phyloP scores from a whole-genome alignment of 2,329 filamentous ascomycete genomes.

The Xylariaceae sp. region DNA sequence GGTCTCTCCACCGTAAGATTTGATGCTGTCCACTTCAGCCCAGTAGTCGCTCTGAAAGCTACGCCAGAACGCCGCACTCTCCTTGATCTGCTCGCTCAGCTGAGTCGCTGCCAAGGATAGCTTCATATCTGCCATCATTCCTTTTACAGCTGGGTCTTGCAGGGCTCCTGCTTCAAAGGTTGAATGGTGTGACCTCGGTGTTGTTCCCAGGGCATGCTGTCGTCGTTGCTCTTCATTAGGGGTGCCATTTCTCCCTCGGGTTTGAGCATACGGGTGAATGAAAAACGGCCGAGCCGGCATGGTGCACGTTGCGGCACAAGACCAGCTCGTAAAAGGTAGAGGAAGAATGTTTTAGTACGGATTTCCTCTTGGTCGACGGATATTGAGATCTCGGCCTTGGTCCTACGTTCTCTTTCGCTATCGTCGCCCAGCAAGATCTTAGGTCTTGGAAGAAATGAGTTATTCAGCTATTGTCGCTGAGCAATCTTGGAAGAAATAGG shows the following conservation, averaged over 20 bases:
- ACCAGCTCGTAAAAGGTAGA: background rate
- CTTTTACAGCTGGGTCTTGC: background rate
- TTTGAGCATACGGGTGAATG: conserved; percentile 17
- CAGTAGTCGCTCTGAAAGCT: conserved; percentile 24
- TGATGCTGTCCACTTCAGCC: conserved; percentile 23
- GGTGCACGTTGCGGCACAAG: background rate
- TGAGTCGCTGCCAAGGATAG: conserved; percentile 27
- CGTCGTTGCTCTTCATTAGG: conserved; percentile 1
- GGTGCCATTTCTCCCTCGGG: background rate
- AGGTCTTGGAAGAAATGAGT: background rate
- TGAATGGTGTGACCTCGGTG: background rate
- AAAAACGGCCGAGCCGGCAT: conserved; percentile 13
- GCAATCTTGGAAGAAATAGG: background rate
- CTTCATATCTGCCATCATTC: conserved; percentile 22
- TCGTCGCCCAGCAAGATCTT: background rate
- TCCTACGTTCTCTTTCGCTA: background rate
- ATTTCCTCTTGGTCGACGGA: background rate
- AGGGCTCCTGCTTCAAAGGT: background rate
- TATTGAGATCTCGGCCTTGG: background rate
- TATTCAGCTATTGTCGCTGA: background rate
- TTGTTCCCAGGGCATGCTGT: background rate
- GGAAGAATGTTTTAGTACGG: background rate
- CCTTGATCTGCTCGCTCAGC: conserved; percentile 24
- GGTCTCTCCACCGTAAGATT: conserved; percentile 20
- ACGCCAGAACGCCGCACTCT: conserved; percentile 24